A percentile compares a stretch with the other conserved stretches of the same genome.
Conservation (phyloP, 768 basidiomycete genomes). For the Suillus clintonianus region DNA sequence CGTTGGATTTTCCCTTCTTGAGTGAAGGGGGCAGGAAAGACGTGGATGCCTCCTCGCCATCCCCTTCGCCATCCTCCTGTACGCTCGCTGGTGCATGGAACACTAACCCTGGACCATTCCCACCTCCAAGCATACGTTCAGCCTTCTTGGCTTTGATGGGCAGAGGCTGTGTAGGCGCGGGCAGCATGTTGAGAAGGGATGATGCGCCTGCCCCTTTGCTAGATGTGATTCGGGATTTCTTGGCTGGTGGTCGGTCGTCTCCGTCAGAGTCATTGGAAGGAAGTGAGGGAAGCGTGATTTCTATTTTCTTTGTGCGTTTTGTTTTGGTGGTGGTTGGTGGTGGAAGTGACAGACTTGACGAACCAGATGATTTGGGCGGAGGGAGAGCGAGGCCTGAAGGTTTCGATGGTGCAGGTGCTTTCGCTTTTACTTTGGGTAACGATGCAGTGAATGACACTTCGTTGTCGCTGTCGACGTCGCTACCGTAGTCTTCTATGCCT, state of each 20-base stretch:
- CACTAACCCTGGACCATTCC: constrained; percentile 60
- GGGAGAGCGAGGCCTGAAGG: constrained; percentile 38
- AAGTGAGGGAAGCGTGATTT: constrained; percentile 38
- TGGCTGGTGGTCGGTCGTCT: constrained; percentile 56
- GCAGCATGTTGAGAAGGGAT: constrained; percentile 70
- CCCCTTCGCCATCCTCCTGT: constrained; percentile 14
- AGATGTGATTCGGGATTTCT: constrained; percentile 53
- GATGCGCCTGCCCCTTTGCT: constrained; percentile 52
- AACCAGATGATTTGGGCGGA: constrained; percentile 28
- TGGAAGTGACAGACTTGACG: constrained; percentile 31
- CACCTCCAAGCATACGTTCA: constrained; percentile 65
- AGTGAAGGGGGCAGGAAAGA: constrained; percentile 63
- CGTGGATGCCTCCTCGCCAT: constrained; percentile 36
- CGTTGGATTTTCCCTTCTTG: constrained; percentile 58
- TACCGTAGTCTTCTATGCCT: constrained; percentile 77
- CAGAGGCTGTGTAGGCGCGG: constrained; percentile 61
- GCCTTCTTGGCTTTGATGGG: constrained; percentile 40
- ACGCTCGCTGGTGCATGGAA: constrained; percentile 45
- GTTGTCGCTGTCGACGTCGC: constrained; percentile 62
- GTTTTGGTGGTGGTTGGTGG: constrained; percentile 34
- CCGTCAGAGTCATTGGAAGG: constrained; percentile 41
- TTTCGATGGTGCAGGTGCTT: constrained; percentile 28
- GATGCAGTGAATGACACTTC: constrained; percentile 22
- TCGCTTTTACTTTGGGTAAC: constrained; percentile 3
- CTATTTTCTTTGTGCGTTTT: constrained; percentile 46